A percentile compares a stretch with the other conserved stretches of the same genome.
Conservation (phyloP, 176 grass and related monocot genomes). For the Oryza nivara region DNA sequence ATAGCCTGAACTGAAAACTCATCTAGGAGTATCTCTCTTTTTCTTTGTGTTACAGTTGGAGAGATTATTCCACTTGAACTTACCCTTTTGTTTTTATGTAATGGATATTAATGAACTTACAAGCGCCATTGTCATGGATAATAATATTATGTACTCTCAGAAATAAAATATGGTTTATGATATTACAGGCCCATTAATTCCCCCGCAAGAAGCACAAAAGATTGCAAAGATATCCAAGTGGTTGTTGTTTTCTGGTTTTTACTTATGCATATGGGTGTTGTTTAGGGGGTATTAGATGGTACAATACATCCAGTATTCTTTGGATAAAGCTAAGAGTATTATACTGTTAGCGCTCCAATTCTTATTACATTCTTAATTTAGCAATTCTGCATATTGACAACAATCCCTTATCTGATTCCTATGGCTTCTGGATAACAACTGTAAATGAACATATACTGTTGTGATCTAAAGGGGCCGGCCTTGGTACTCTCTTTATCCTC, state of each 20-base stretch:
- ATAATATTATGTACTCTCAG: neutral
- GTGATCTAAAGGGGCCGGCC: too few relatives aligned
- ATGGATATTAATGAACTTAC: neutral
- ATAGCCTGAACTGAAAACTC: slow-evolving; percentile 9
- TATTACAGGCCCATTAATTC: neutral
- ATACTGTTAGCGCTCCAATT: neutral
- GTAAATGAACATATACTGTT: too few relatives aligned
- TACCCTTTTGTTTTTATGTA: neutral
- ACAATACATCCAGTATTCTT: neutral
- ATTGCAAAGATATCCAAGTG: neutral
- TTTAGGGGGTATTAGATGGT: too few relatives aligned
- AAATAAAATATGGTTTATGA: neutral
- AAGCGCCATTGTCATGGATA: neutral
- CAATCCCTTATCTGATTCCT: too few relatives aligned
- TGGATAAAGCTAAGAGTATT: neutral
- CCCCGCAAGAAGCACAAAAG: neutral
- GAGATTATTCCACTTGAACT: neutral
- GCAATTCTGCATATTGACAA: neutral
- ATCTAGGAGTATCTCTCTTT: neutral
- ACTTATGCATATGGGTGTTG: neutral
- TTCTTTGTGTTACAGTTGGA: neutral
- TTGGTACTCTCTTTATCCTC: too few relatives aligned
- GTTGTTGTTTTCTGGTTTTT: neutral
- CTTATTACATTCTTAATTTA: neutral
- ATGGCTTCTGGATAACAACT: too few relatives aligned